Percentiles rank a stretch among this genome's conserved stretches.
These are phyloP conservation scores for Collybiopsis luxurians DNA, from an alignment of 768 basidiomycete genomes.

Conservation along the genomic window DNA sequence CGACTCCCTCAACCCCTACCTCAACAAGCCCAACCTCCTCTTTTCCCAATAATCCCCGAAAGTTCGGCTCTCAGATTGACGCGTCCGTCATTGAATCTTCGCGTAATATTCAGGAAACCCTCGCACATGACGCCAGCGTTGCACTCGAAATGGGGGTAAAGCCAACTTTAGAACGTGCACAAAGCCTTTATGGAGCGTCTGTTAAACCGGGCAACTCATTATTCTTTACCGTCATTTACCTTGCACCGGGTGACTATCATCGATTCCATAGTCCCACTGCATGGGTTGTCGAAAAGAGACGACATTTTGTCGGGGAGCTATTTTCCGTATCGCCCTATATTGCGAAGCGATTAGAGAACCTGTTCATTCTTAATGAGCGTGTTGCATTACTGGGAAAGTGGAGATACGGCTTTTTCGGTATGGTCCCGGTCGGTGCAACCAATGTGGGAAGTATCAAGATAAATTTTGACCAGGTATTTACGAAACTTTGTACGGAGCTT, in stretches of 20 bases:
- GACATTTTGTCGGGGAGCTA: slow-evolving; percentile 96
- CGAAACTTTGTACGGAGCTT: neutral
- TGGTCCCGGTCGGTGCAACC: slow-evolving; percentile 98
- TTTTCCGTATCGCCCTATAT: slow-evolving; percentile 97
- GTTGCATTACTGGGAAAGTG: slow-evolving; percentile 93
- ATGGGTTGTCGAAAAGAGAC: slow-evolving; percentile 95
- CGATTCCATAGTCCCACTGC: slow-evolving; percentile 94
- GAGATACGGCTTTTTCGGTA: slow-evolving; percentile 94
- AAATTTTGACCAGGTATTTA: slow-evolving; percentile 82
- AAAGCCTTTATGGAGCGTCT: slow-evolving; percentile 33
- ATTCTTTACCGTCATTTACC: slow-evolving; percentile 94
- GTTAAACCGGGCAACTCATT: slow-evolving; percentile 73
- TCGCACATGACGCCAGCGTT: slow-evolving; percentile 69
- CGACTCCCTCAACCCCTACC: slow-evolving; percentile 35
- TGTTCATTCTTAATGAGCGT: slow-evolving; percentile 98
- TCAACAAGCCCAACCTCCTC: slow-evolving; percentile 19
- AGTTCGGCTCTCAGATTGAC: slow-evolving; percentile 69
- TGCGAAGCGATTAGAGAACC: slow-evolving; percentile 84
- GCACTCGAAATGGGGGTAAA: slow-evolving; percentile 68
- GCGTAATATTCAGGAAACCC: slow-evolving; percentile 47
- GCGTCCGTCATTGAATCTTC: slow-evolving; percentile 69
- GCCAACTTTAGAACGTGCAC: slow-evolving; percentile 30
- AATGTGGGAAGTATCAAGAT: slow-evolving; percentile 96
- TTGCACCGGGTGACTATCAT: slow-evolving; percentile 98
- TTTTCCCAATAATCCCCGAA: slow-evolving; percentile 36